Conservation (phyloP, 768 basidiomycete species). For the button mushroom (Agaricus bisporus) region DNA sequence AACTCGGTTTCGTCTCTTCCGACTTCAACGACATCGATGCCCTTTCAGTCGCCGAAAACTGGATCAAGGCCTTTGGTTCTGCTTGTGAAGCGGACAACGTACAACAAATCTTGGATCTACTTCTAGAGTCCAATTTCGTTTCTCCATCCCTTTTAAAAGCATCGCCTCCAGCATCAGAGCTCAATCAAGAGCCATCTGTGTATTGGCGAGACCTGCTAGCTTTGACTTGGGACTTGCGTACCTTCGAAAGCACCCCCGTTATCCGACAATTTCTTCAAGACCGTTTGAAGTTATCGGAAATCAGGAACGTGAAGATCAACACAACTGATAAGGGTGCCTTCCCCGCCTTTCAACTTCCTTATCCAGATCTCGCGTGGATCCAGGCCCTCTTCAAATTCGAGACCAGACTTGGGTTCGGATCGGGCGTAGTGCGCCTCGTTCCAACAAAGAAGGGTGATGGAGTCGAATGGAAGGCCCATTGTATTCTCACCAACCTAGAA, state of each 20-base stretch:
- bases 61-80: conserved; percentile 35
- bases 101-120: conserved; percentile 26
- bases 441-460: conserved; percentile 20
- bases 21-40: conserved; percentile 29
- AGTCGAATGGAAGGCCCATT: conserved; percentile 53
- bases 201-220: conserved; percentile 60
- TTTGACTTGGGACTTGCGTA: conserved; percentile 59
- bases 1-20: conserved; percentile 19
- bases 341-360: conserved; percentile 30
- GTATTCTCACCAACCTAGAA: conserved; percentile 53
- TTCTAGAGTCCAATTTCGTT: conserved; percentile 25
- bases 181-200: conserved; percentile 16
- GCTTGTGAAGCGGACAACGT: conserved; percentile 27
- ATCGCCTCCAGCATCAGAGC: conserved; percentile 1
- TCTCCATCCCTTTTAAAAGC: conserved; percentile 9
- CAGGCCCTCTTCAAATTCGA: conserved; percentile 52
- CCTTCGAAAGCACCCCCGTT: conserved; percentile 37
- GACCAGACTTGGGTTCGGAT: conserved; percentile 40
- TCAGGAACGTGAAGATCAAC: conserved; percentile 21
- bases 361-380: conserved; percentile 52
- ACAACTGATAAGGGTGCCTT: conserved; percentile 13
- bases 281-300: conserved; percentile 27
- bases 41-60: conserved; percentile 26
- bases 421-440: conserved; percentile 50
- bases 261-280: conserved; percentile 42